These are phyloP conservation scores for Arthrobotrys sphaeroides DNA, from an alignment of 2,329 filamentous ascomycete genomes.

Conservation along the genomic window DNA sequence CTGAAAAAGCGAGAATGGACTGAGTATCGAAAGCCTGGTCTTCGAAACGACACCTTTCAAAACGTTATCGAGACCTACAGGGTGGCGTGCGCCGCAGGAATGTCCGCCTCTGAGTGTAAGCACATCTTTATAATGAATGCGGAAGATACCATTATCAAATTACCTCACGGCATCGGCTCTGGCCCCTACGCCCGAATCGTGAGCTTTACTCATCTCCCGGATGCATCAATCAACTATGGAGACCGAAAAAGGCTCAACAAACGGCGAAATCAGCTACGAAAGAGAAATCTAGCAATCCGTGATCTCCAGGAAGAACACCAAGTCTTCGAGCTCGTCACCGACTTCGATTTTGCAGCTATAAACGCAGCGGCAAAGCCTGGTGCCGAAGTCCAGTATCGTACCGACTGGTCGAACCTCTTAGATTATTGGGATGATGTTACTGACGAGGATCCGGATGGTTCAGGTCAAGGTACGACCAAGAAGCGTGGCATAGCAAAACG, in stretches of 20 bases:
- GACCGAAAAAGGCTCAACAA: constrained; percentile 3
- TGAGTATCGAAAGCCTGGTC: constrained; percentile 11
- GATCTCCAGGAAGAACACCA: constrained; percentile 6
- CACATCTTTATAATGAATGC: constrained; percentile 26
- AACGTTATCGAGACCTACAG: constrained; percentile 2
- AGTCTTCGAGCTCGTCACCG: constrained; percentile 14
- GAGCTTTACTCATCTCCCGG: constrained; percentile 17
- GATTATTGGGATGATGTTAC: constrained; percentile 29
- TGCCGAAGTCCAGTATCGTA: constrained; percentile 23
- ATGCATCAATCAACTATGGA: not conserved
- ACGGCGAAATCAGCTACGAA: not conserved
- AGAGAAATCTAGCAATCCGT: not conserved
- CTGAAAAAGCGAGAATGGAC: constrained; percentile 19
- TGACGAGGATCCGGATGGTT: constrained; percentile 14
- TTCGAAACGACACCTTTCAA: constrained; percentile 11
- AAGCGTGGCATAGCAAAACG: constrained; percentile 2
- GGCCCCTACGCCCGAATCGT: constrained; percentile 13
- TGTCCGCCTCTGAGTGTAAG: constrained; percentile 21
- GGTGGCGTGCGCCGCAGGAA: constrained; percentile 7
- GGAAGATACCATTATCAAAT: constrained; percentile 9
- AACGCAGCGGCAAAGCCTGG: constrained; percentile 9
- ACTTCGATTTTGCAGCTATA: constrained; percentile 16
- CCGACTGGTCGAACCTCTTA: constrained; percentile 19
- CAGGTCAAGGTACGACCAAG: not conserved
- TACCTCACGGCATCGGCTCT: not conserved